These are phyloP conservation scores for Tricholoma hemisulphureum DNA, from an alignment of 768 basidiomycete genomes.

Conservation along the genomic window DNA sequence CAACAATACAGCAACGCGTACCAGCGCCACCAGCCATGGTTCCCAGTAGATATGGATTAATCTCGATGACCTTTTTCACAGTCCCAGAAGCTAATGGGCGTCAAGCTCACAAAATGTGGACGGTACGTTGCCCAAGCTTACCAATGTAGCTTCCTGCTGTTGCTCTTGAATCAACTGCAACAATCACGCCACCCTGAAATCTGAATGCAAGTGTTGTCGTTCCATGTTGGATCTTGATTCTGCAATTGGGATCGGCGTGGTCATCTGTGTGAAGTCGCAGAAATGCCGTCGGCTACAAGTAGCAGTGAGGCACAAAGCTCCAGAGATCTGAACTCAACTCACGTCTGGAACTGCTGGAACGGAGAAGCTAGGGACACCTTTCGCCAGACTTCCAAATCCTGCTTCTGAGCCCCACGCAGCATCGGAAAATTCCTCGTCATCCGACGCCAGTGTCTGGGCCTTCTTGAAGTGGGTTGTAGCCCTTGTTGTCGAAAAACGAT, in stretches of 20 bases:
- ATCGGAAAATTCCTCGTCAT: slow-evolving; percentile 65
- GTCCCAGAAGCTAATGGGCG: slow-evolving; percentile 78
- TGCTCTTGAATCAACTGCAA: slow-evolving; percentile 98
- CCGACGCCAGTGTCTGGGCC: slow-evolving; percentile 47
- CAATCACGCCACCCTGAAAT: slow-evolving; percentile 95
- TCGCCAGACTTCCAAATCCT: slow-evolving; percentile 75
- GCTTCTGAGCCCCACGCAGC: slow-evolving; percentile 80
- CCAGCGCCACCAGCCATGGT: slow-evolving; percentile 99
- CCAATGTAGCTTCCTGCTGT: slow-evolving; percentile 97
- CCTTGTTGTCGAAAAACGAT: slow-evolving; percentile 61
- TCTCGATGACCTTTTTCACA: slow-evolving; percentile 99
- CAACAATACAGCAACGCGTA: slow-evolving; percentile 31
- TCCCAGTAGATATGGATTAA: slow-evolving; percentile 97
- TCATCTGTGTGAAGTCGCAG: slow-evolving; percentile 93
- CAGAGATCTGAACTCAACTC: slow-evolving; percentile 28
- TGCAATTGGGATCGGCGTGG: slow-evolving; percentile 88
- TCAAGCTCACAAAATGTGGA: background rate
- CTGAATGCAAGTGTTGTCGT: slow-evolving; percentile 98
- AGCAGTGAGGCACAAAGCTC: slow-evolving; percentile 6
- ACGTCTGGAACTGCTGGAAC: slow-evolving; percentile 78
- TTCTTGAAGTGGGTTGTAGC: slow-evolving; percentile 48
- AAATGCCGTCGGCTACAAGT: slow-evolving; percentile 79
- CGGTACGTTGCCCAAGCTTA: slow-evolving; percentile 35
- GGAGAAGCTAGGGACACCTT: slow-evolving; percentile 69
- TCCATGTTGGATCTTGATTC: slow-evolving; percentile 98